phyloP scores from a whole-genome alignment of 1,284 basidiomycete species.

The Ceratobasidium sp. region DNA sequence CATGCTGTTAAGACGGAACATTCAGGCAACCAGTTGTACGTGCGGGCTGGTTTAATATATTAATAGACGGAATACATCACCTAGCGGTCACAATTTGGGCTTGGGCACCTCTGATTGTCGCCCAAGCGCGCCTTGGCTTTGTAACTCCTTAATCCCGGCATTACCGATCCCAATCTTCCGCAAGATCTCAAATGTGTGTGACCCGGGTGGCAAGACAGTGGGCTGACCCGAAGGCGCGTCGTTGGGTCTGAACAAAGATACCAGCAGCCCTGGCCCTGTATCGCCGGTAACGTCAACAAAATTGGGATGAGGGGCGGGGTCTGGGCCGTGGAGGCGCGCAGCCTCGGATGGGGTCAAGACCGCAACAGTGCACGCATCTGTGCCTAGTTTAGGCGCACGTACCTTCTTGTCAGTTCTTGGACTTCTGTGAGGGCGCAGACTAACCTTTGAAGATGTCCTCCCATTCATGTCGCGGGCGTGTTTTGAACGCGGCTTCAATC shows the following conservation, averaged over 20 bases:
- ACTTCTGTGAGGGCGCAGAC: conserved; percentile 35
- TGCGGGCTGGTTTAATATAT: no score
- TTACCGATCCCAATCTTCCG: conserved; percentile 6
- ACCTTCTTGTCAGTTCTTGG: not conserved
- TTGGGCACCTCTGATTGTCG: conserved; percentile 8
- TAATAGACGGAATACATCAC: no score
- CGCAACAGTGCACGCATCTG: conserved; percentile 80
- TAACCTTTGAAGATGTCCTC: conserved; percentile 70
- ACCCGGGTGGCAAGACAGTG: not conserved
- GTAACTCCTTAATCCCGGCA: conserved; percentile 14
- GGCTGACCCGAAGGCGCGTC: not conserved
- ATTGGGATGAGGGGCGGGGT: conserved; percentile 65
- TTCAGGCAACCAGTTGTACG: no score
- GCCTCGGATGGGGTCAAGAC: conserved; percentile 76
- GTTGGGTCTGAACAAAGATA: not conserved
- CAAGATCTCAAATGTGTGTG: conserved; percentile 33
- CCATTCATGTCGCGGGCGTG: conserved; percentile 75
- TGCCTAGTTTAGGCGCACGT: conserved; percentile 58
- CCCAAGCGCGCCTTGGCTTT: conserved; percentile 34
- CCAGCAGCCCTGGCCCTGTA: not conserved
- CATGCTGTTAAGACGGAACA: no score
- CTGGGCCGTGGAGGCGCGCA: conserved; percentile 50
- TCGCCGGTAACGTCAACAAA: not conserved
- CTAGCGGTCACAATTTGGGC: conserved; percentile 6
- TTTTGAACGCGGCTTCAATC: conserved; percentile 70